Base-by-base conservation (phyloP, 495 filamentous ascomycete species). In the Ascobolus immersus region DNA sequence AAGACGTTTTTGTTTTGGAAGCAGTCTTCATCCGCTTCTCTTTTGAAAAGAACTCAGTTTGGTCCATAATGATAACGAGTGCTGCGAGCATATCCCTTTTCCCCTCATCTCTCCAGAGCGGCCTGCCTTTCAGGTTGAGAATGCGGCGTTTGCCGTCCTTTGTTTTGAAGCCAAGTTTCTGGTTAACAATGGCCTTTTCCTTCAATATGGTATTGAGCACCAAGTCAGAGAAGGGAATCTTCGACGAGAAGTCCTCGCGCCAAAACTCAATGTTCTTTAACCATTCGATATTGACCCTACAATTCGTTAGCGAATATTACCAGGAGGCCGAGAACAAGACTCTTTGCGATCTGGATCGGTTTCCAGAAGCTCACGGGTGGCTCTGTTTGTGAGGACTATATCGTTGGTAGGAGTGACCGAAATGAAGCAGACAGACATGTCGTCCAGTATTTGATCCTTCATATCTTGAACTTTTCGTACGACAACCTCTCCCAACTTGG, bases 351-450 rank as follows among this genome's bases (percentile, higher is more conserved):
- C 22, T 25, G n/a, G 1, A 11, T 10, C n/a, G 1, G 2, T 30
- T 15, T 30, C 28, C 11, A 48, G 17, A 4, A 48, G 24, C n/a
- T 36, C 24, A 25, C 31, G 33, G 12, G 41, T 48, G 3, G 44
- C 41, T 17, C 34, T 39, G 13, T 49, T 49, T 1, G 45, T 48
- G 21, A 49, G 42, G 13, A 44, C 27, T 4, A 47, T 36, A 30
- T 49, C 42, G n/a, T 42, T 38, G 29, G 44, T 37, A 4, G 28
- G 33, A 4, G 42, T 47, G 6, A 48, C 24, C 5, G 28, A 46
- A n/a, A 47, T 38, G 36, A 45, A 44, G 17, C 34, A 40, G 29
- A 36, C 40, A 11, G 48, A 38, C 45, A 49, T 45, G 24, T 48
- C 41, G 31, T 48, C 41, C 15, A 49, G 33, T 21, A 49, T 38